These are phyloP conservation scores for Juncus inflexus DNA, from an alignment of 176 grass and related monocot genomes.

Conservation along the genomic window DNA sequence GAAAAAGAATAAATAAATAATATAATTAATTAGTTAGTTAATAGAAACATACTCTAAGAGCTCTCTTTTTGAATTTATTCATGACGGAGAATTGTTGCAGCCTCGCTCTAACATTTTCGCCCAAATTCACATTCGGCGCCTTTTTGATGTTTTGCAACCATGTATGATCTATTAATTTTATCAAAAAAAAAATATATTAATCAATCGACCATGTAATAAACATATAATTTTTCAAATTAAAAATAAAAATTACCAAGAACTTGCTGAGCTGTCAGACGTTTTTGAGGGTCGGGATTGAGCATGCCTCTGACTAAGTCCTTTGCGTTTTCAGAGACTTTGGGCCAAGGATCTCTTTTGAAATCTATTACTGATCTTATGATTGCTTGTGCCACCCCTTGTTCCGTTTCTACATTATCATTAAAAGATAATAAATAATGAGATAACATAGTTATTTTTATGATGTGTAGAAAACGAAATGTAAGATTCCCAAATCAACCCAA, in stretches of 20 bases:
- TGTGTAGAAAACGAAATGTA: background rate
- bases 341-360: constrained; percentile 91
- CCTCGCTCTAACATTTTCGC: constrained; percentile 81
- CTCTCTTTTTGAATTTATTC: constrained; percentile 97
- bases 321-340: constrained; percentile 80
- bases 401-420: constrained; percentile 62
- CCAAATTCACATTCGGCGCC: constrained; percentile 92
- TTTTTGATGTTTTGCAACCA: constrained; percentile 95
- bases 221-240: too few relatives aligned
- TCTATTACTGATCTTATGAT: constrained; percentile 78
- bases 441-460: background rate
- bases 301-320: constrained; percentile 77
- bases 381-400: constrained; percentile 92
- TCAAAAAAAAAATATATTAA: background rate
- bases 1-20: background rate
- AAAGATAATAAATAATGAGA: constrained; percentile 25
- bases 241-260: constrained; percentile 53
- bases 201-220: background rate
- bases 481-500: too few relatives aligned
- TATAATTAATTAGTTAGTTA: constrained; percentile 4
- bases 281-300: constrained; percentile 73
- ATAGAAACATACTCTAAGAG: constrained; percentile 55
- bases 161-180: constrained; percentile 51
- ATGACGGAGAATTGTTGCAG: constrained; percentile 94
- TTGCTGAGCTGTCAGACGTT: constrained; percentile 71